phyloP scores from a whole-genome alignment of 2,329 filamentous ascomycete genomes.

The Ophiostoma ips region DNA sequence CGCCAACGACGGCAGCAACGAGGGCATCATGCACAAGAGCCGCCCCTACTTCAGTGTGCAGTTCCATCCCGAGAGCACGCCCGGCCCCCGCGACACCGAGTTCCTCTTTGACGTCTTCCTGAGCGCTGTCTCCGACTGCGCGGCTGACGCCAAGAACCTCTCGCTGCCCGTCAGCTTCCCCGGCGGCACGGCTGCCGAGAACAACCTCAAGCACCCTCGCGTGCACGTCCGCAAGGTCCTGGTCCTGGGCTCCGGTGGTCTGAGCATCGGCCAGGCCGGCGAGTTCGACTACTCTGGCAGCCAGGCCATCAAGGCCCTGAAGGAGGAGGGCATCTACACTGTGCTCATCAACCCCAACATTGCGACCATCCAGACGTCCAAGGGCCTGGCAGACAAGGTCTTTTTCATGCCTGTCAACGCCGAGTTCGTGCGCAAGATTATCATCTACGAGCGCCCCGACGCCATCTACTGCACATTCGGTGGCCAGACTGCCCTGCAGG shows the following conservation, averaged over 20 bases:
- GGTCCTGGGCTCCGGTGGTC: constrained; percentile 82
- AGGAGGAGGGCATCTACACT: constrained; percentile 96
- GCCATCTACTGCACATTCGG: constrained; percentile 97
- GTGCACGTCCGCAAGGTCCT: constrained; percentile 89
- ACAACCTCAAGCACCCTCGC: constrained; percentile 58
- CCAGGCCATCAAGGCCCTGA: constrained; percentile 95
- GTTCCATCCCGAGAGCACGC: constrained; percentile 95
- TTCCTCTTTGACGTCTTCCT: constrained; percentile 97
- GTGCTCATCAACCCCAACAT: constrained; percentile 99
- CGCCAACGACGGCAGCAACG: constrained; percentile 95
- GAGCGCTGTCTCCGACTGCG: constrained; percentile 60
- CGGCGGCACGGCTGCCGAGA: constrained; percentile 68
- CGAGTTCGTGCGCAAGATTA: constrained; percentile 95
- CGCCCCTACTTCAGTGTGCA: constrained; percentile 98
- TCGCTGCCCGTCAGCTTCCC: constrained; percentile 70
- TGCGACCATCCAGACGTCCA: constrained; percentile 95
- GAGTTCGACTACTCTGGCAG: constrained; percentile 98
- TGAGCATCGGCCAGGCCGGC: constrained; percentile 94
- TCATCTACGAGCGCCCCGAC: constrained; percentile 85
- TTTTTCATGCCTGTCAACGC: constrained; percentile 96
- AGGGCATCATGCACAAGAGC: constrained; percentile 79
- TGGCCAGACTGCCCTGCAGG: constrained; percentile 90
- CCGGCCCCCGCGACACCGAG: constrained; percentile 88
- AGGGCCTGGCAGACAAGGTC: constrained; percentile 94
- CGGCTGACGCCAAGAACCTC: constrained; percentile 52